Percentiles rank a stretch among this genome's conserved stretches.
Evolutionary conservation across 1,139 yeast genomes (phyloP).

Genomic region (Diutina pseudorugosa): DNA sequence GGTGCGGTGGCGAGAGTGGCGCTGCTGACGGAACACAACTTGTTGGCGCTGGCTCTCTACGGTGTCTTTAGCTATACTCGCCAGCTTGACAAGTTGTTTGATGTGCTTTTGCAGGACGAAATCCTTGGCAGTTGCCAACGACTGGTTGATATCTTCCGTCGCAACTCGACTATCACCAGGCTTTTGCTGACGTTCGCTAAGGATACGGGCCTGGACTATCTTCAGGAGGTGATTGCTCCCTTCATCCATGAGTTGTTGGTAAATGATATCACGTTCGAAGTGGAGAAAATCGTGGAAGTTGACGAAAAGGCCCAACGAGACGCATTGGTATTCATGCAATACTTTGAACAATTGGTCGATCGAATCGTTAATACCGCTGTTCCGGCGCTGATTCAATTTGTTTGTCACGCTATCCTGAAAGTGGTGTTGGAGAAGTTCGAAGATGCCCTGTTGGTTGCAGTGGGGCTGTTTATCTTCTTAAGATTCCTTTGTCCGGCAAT

Average conservation of each 20-base stretch:
- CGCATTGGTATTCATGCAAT: slow-evolving; percentile 40
- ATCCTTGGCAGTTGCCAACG: slow-evolving; percentile 30
- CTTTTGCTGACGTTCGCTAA: slow-evolving; percentile 62
- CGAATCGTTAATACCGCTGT: slow-evolving; percentile 48
- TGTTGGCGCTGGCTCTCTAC: slow-evolving; percentile 56
- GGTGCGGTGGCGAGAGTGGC: slow-evolving; percentile 62
- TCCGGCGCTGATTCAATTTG: slow-evolving; percentile 64
- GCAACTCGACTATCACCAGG: slow-evolving; percentile 77
- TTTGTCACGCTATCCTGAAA: slow-evolving; percentile 59
- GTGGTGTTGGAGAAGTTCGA: slow-evolving; percentile 59
- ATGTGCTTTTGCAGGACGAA: slow-evolving; percentile 49
- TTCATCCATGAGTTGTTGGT: slow-evolving; percentile 39
- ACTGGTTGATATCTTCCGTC: slow-evolving; percentile 47
- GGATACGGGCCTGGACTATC: slow-evolving; percentile 48
- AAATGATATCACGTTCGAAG: slow-evolving; percentile 46
- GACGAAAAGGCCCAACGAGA: slow-evolving; percentile 17
- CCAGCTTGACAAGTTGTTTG: slow-evolving; percentile 43
- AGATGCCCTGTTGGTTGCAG: slow-evolving; percentile 56
- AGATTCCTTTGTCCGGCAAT: slow-evolving; percentile 87
- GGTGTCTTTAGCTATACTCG: slow-evolving; percentile 46
- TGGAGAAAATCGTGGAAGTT: slow-evolving; percentile 38
- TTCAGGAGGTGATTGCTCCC: slow-evolving; percentile 42
- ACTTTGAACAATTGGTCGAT: slow-evolving; percentile 48
- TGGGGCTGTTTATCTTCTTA: slow-evolving; percentile 79
- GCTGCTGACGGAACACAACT: slow-evolving; percentile 32